A percentile compares a stretch with the other conserved stretches of the same genome.
Evolutionary conservation across 345 rosid genomes (phyloP).

Genomic region (Barbarea vulgaris): DNA sequence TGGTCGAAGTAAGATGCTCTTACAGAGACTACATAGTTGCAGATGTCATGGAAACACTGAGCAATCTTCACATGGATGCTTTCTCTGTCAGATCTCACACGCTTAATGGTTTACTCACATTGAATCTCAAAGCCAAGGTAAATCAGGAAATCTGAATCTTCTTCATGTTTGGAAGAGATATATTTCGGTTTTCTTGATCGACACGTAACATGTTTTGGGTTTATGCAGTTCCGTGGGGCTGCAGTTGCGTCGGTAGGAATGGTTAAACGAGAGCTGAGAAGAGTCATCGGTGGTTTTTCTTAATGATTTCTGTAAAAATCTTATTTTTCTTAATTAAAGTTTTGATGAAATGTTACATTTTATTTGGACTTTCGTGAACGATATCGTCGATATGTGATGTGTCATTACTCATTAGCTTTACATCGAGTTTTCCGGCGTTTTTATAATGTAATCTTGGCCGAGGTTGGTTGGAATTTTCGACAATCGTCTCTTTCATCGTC

Average conservation of each 20-base stretch:
- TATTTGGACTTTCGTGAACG: conserved; percentile 4
- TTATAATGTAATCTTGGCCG: conserved; percentile 14
- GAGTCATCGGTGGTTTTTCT: conserved; percentile 46
- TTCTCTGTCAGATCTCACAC: conserved; percentile 67
- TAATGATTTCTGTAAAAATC: not conserved
- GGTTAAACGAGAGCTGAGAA: conserved; percentile 66
- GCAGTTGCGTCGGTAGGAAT: conserved; percentile 67
- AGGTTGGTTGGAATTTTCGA: conserved; percentile 3
- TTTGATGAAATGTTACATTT: conserved; percentile 12
- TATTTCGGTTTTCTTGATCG: not conserved
- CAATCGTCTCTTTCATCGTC: not conserved
- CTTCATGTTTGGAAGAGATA: not conserved
- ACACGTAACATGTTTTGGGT: conserved; percentile 11
- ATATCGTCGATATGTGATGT: conserved; percentile 13
- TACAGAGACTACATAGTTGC: conserved; percentile 68
- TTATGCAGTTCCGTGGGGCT: conserved; percentile 62
- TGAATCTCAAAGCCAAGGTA: conserved; percentile 79
- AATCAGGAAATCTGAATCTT: not conserved
- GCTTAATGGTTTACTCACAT: conserved; percentile 56
- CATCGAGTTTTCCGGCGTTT: conserved; percentile 14
- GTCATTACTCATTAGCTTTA: conserved; percentile 9
- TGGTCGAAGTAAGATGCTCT: conserved; percentile 67
- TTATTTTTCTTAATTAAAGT: not conserved
- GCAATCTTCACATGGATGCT: conserved; percentile 72
- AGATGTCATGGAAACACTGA: conserved; percentile 78